phyloP scores from a whole-genome alignment of 2,329 filamentous ascomycete genomes.

The Blastomyces silverae region DNA sequence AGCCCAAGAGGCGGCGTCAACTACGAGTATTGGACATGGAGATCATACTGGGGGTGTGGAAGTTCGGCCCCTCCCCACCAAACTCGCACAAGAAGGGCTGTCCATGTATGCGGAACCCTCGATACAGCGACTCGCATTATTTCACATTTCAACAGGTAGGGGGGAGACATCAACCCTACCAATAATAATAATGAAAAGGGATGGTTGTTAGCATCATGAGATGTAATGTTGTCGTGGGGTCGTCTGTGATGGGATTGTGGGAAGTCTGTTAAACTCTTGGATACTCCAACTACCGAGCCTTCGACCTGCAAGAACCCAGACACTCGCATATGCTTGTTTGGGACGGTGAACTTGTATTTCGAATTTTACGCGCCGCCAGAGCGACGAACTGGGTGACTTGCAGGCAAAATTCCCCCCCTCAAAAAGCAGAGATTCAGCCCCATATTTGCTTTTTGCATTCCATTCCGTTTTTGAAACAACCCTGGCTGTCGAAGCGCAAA shows the following conservation, averaged over 20 bases:
- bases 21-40: too few relatives aligned
- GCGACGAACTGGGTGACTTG: neutral
- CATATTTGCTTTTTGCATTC: constrained; percentile 1
- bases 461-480: neutral
- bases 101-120: too few relatives aligned
- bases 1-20: too few relatives aligned
- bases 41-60: neutral
- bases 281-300: too few relatives aligned
- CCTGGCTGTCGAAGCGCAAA: neutral
- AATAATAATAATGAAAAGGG: neutral
- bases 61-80: neutral
- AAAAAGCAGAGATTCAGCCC: neutral
- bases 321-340: neutral
- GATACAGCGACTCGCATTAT: neutral
- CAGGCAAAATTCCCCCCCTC: neutral
- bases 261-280: neutral
- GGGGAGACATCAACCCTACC: neutral
- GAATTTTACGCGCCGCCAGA: neutral
- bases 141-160: neutral
- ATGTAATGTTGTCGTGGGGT: neutral
- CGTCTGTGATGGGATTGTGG: neutral
- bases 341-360: neutral
- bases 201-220: neutral
- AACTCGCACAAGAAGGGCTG: neutral
- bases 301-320: neutral